A percentile compares a stretch with the other conserved stretches of the same genome.
Evolutionary conservation across 139 green algal species (phyloP).

Genomic region (Chlamydomonas eustigma): DNA sequence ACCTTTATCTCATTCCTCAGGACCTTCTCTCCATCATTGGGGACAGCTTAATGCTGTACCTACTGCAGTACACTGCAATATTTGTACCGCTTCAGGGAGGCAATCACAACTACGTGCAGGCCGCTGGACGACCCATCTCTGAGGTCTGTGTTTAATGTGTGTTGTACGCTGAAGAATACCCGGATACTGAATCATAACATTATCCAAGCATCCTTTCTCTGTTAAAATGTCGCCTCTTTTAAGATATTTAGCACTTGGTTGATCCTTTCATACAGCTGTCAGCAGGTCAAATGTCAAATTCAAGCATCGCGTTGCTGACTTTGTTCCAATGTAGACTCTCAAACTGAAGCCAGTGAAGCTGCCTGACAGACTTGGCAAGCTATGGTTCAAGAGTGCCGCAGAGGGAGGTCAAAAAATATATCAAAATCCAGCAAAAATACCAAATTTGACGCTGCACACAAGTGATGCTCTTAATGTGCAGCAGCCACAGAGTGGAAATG

Average conservation of each 20-base stretch:
- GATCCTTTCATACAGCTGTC: too few relatives aligned
- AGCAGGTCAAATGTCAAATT: too few relatives aligned
- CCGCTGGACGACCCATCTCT: slow-evolving; percentile 12
- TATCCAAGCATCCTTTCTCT: neutral
- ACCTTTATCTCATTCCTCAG: neutral
- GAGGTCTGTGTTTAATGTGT: slow-evolving; percentile 12
- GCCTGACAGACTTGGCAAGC: slow-evolving; percentile 2
- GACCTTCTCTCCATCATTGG: neutral
- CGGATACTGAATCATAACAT: neutral
- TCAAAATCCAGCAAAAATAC: too few relatives aligned
- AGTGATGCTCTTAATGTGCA: too few relatives aligned
- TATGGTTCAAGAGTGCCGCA: neutral
- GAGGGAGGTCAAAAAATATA: too few relatives aligned
- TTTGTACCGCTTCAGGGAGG: neutral
- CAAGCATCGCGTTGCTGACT: too few relatives aligned
- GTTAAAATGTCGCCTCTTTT: too few relatives aligned
- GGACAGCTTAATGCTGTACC: slow-evolving; percentile 14
- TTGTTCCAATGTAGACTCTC: slow-evolving; percentile 9
- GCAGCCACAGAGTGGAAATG: too few relatives aligned
- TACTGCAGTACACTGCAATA: slow-evolving; percentile 8
- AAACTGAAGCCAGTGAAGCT: slow-evolving; percentile 10
- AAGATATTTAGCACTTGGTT: too few relatives aligned
- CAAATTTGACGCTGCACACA: too few relatives aligned
- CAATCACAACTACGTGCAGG: slow-evolving; percentile 8
- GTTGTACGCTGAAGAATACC: neutral